A percentile compares a stretch with the other conserved stretches of the same genome.
These are phyloP conservation scores for Castanospermum australe DNA, from an alignment of 306 rosid genomes.

Conservation along the genomic window DNA sequence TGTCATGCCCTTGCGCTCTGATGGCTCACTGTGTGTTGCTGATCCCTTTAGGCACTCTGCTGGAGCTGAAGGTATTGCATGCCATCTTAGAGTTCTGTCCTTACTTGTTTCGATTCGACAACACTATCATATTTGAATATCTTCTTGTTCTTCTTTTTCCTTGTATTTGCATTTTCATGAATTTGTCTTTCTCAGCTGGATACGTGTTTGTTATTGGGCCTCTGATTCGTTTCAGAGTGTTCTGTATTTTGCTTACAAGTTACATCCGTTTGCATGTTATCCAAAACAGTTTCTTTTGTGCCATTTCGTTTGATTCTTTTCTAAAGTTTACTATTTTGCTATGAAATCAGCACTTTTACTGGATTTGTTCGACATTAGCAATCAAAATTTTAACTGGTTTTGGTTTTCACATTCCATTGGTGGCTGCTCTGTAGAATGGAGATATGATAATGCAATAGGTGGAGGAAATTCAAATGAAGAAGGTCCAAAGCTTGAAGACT, in stretches of 20 bases:
- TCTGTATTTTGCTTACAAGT: neutral
- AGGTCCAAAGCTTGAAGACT: slow-evolving; percentile 93
- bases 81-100: neutral
- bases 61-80: slow-evolving; percentile 63
- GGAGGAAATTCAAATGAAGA: slow-evolving; percentile 52
- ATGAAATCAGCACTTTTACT: neutral
- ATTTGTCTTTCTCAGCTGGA: neutral
- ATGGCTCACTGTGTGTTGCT: slow-evolving; percentile 83
- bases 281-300: neutral
- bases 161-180: slow-evolving; percentile 19
- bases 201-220: neutral
- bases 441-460: slow-evolving; percentile 57
- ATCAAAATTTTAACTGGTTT: neutral
- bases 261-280: slow-evolving; percentile 35
- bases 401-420: neutral
- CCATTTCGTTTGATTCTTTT: neutral
- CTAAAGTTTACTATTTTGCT: slow-evolving; percentile 5
- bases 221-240: neutral
- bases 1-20: slow-evolving; percentile 86
- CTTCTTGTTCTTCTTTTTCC: neutral
- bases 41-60: slow-evolving; percentile 51
- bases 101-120: neutral
- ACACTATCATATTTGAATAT: neutral
- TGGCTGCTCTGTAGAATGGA: slow-evolving; percentile 62
- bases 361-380: neutral